A percentile compares a stretch with the other conserved stretches of the same genome.
Evolutionary conservation across 192 early-diverging fungal species (phyloP).

Genomic region (Phlyctochytrium planicorne): DNA sequence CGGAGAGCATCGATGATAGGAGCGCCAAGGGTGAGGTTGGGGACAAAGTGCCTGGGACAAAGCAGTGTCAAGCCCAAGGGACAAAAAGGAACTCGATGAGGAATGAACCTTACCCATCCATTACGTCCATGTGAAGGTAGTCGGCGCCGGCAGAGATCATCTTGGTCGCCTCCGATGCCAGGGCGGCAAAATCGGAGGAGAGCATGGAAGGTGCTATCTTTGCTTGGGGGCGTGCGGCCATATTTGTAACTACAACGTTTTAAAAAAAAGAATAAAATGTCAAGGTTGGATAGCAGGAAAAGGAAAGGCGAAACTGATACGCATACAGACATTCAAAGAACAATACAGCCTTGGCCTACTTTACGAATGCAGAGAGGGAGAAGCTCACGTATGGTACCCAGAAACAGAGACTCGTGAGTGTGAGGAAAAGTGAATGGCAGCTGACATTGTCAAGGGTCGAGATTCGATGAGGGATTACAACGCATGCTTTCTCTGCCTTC

Average conservation of each 20-base stretch:
- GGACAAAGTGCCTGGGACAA: slow-evolving; percentile 85
- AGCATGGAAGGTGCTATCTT: slow-evolving; percentile 93
- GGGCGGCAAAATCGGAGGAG: slow-evolving; percentile 83
- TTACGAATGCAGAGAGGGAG: slow-evolving; percentile 86
- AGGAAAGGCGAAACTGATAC: too few relatives aligned
- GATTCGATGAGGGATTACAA: slow-evolving; percentile 84
- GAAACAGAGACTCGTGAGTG: slow-evolving; percentile 31
- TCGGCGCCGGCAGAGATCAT: slow-evolving; percentile 92
- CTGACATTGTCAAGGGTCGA: slow-evolving; percentile 48
- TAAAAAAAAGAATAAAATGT: too few relatives aligned
- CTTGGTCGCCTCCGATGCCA: slow-evolving; percentile 81
- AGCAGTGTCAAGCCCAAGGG: neutral
- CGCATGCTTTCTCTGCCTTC: slow-evolving; percentile 85
- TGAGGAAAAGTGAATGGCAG: neutral
- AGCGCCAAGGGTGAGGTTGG: slow-evolving; percentile 92
- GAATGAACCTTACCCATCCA: slow-evolving; percentile 87
- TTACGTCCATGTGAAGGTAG: slow-evolving; percentile 74
- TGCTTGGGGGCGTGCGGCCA: slow-evolving; percentile 28
- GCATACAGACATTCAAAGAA: slow-evolving; percentile 89
- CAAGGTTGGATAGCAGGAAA: too few relatives aligned
- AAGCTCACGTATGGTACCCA: slow-evolving; percentile 90
- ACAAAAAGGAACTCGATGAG: too few relatives aligned
- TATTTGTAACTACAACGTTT: too few relatives aligned
- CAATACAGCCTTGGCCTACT: slow-evolving; percentile 85
- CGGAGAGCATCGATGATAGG: slow-evolving; percentile 86